phyloP scores from a whole-genome alignment of 306 rosid genomes.

The Crataegus laevigata region DNA sequence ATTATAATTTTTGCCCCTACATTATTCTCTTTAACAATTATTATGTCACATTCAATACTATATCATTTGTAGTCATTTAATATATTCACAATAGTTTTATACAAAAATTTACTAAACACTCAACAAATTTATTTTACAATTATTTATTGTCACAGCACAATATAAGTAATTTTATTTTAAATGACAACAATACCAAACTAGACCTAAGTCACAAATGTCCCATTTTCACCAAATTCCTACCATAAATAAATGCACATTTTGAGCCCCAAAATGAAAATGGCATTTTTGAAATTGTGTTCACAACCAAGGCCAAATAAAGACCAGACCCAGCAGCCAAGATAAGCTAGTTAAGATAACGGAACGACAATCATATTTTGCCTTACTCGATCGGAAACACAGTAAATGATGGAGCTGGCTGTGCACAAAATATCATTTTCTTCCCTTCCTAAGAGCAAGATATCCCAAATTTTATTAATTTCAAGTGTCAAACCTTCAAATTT shows the following conservation, averaged over 20 bases:
- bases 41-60: no score
- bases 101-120: no score
- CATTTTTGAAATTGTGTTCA: neutral
- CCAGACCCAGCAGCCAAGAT: neutral
- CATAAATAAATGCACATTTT: neutral
- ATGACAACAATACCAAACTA: no score
- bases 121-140: no score
- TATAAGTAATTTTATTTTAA: no score
- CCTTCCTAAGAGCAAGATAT: constrained; percentile 40
- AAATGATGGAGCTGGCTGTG: constrained; percentile 48
- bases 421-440: constrained; percentile 25
- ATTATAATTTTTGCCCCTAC: no score
- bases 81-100: no score
- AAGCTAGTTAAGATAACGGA: constrained; percentile 1
- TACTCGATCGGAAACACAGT: neutral
- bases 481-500: neutral
- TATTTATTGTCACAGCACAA: no score
- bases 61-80: no score
- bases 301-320: neutral
- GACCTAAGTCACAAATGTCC: neutral
- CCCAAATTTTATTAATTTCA: neutral
- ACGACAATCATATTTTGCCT: neutral
- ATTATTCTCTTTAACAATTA: no score
- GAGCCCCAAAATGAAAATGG: neutral
- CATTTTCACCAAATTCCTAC: neutral